phyloP scores from a whole-genome alignment of 1,284 basidiomycete species.

The Sphaerobolus stellatus region DNA sequence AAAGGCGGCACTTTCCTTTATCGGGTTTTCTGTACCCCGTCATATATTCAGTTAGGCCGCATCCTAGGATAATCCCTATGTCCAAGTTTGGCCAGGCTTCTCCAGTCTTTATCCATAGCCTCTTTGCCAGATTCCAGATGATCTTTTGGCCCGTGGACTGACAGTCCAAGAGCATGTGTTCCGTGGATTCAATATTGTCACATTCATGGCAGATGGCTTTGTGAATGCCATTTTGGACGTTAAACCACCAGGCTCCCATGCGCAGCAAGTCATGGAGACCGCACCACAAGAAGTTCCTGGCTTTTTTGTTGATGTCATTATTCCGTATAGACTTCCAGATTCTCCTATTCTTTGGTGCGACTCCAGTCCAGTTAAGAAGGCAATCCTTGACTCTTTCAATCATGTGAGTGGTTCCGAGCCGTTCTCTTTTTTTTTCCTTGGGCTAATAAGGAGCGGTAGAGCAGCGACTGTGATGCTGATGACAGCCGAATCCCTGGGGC shows the following conservation, averaged over 20 bases:
- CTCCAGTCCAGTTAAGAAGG: neutral
- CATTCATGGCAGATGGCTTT: slow-evolving; percentile 15
- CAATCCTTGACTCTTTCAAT: neutral
- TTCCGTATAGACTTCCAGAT: slow-evolving; percentile 1
- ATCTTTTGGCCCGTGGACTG: slow-evolving; percentile 5
- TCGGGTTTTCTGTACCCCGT: neutral
- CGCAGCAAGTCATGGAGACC: slow-evolving; percentile 3
- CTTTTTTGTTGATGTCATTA: slow-evolving; percentile 1
- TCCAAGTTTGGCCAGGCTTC: neutral
- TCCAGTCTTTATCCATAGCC: neutral
- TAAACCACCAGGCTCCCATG: slow-evolving; percentile 3
- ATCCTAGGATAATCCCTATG: slow-evolving; percentile 5
- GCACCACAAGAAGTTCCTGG: slow-evolving; percentile 5
- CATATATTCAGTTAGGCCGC: neutral
- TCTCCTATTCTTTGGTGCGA: neutral
- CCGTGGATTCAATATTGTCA: slow-evolving; percentile 16
- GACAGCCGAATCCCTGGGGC: neutral
- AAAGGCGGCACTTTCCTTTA: slow-evolving; percentile 8
- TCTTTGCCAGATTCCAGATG: slow-evolving; percentile 17
- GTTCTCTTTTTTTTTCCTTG: neutral
- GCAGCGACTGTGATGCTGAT: neutral
- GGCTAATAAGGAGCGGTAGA: neutral
- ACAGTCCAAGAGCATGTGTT: slow-evolving; percentile 24
- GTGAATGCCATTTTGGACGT: slow-evolving; percentile 15
- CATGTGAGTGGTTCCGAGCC: neutral